These are phyloP conservation scores for Botrytis hyacinthi DNA, from an alignment of 2,329 filamentous ascomycete species.

Conservation along the genomic window DNA sequence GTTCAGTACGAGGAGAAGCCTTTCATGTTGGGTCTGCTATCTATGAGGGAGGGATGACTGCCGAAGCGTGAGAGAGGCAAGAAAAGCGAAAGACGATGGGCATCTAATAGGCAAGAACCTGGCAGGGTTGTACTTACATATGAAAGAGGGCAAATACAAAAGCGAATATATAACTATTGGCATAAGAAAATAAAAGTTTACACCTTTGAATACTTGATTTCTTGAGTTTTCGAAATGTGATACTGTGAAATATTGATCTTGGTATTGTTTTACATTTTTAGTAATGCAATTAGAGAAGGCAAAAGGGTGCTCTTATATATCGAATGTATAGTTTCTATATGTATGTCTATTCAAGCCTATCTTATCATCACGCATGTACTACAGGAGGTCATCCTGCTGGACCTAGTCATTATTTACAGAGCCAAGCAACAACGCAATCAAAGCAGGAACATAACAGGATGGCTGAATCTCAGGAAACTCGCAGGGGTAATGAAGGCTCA, in stretches of 20 bases:
- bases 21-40: neutral
- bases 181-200: conserved; percentile 1
- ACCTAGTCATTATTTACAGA: neutral
- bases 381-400: neutral
- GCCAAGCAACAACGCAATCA: neutral
- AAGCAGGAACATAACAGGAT: neutral
- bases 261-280: neutral
- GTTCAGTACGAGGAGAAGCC: neutral
- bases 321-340: neutral
- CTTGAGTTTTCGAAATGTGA: neutral
- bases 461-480: neutral
- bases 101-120: neutral
- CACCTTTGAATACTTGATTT: neutral
- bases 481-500: no score
- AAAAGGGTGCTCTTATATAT: neutral
- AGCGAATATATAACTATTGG: neutral
- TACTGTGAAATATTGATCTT: neutral
- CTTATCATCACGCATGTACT: neutral
- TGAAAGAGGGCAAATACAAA: neutral
- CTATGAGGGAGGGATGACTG: neutral
- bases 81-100: neutral
- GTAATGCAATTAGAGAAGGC: neutral
- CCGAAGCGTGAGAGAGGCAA: neutral
- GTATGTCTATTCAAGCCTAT: neutral
- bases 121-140: neutral